Evolutionary conservation across 2,329 filamentous ascomycete genomes (phyloP), one percentile per base, ranked within the genome.

Genomic region (Sporothrix phasma): DNA sequence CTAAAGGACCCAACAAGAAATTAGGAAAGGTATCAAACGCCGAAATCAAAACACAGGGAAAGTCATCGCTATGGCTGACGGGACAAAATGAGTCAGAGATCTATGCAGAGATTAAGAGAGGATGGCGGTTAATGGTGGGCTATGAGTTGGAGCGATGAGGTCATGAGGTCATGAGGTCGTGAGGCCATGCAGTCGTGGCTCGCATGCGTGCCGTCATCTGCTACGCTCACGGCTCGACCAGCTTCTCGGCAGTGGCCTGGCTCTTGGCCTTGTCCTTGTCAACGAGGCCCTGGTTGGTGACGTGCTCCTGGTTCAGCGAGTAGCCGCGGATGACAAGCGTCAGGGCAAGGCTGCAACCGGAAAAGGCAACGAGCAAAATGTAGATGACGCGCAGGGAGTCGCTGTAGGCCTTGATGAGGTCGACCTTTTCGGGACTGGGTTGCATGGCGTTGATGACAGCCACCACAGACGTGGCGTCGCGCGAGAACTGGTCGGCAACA

Each of bases 381-480:
- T 79, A 85, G 19, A 86, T 79, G 51, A 79, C 79, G 64, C 75
- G 76, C 69, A 86, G 70, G 49, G 80, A 80, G 67, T 81, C 78
- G 2, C 79, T 80, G 69, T 85, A 86, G 11, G 78, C 64, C 26
- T 45, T 1, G 51, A 66, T 26, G 26, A 69, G 61, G 26, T 29
- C 17, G 2, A 74, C 73, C 69, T 79, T 82, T 72, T 60, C 76
- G 77, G 7, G 71, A 72, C 3, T 26, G 24, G 60, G 13, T 2
- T 77, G 74, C 77, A 85, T 81, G 0, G 68, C 67, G 68, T 80
- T 78, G 69, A 86, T 81, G 59, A 84, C 73, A 66, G 81, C 74
- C 0, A 85, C 81, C n/a, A 86, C 45, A 71, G 0, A 56, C 0
- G 82, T 81, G 0, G 83, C 81, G 70, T 87, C 82, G 62, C 76